Evolutionary conservation across 331 rosid genomes (phyloP).

Genomic region (Telfairia occidentalis): DNA sequence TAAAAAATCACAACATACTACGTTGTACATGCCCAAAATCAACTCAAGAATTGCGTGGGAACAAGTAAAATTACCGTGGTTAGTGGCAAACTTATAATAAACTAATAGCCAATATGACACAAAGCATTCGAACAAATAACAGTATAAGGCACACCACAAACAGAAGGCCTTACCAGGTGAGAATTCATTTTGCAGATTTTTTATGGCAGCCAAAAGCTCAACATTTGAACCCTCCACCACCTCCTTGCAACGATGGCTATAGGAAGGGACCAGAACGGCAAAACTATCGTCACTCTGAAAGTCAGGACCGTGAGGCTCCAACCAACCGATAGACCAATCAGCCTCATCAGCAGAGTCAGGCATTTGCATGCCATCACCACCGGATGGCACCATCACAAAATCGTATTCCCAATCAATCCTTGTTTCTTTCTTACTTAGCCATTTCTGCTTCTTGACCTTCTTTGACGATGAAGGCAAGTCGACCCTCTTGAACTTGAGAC

Average conservation of each 20-base stretch:
- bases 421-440: constrained; percentile 68
- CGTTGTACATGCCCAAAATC: background rate
- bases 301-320: constrained; percentile 68
- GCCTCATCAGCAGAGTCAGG: constrained; percentile 84
- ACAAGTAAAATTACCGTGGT: background rate
- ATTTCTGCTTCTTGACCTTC: constrained; percentile 53
- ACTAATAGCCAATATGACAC: background rate
- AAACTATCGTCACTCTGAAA: constrained; percentile 31
- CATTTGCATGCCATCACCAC: constrained; percentile 59
- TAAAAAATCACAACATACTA: background rate
- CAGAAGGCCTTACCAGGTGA: constrained; percentile 49
- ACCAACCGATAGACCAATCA: constrained; percentile 93
- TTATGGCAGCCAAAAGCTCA: constrained; percentile 60
- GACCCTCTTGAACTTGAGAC: constrained; percentile 48
- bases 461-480: constrained; percentile 37
- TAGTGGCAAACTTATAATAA: background rate
- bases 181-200: constrained; percentile 53
- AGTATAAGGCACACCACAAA: background rate
- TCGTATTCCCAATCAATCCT: constrained; percentile 67
- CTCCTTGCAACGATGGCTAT: constrained; percentile 62
- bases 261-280: constrained; percentile 85
- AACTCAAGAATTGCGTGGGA: background rate
- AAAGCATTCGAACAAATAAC: background rate
- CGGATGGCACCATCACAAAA: constrained; percentile 74
- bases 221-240: constrained; percentile 41